Percentiles rank a stretch among this genome's conserved stretches.
phyloP scores from a whole-genome alignment of 805 yeast genomes.

The Wickerhamomyces sydowiorum region DNA sequence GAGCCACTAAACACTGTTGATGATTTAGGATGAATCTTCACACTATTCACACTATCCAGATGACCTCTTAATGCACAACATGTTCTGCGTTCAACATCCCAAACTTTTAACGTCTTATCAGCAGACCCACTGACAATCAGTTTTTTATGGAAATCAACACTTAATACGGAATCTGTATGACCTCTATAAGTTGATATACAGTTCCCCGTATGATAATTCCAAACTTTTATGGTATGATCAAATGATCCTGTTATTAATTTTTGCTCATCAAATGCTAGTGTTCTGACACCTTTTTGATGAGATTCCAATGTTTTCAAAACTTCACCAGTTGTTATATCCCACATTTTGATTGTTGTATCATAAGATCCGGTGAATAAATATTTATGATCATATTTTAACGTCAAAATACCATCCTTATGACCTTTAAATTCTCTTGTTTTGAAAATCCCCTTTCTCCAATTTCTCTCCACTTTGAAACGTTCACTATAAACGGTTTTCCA shows the following conservation, averaged over 20 bases:
- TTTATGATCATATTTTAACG: conserved; percentile 79
- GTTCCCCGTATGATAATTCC: conserved; percentile 94
- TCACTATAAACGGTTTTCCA: conserved; percentile 96
- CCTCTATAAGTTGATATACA: conserved; percentile 93
- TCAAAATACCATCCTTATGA: conserved; percentile 84
- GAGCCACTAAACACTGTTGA: conserved; percentile 79
- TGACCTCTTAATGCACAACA: conserved; percentile 94
- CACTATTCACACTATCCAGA: conserved; percentile 86
- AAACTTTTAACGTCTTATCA: conserved; percentile 85
- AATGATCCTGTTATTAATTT: conserved; percentile 89
- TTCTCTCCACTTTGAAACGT: conserved; percentile 83
- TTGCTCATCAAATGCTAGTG: conserved; percentile 80
- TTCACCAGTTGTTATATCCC: conserved; percentile 83
- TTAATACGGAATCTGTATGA: conserved; percentile 78
- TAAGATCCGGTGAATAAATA: conserved; percentile 86
- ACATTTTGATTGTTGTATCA: conserved; percentile 85
- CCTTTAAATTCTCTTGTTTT: conserved; percentile 62
- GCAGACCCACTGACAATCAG: conserved; percentile 91
- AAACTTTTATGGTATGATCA: conserved; percentile 87
- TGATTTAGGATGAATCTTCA: conserved; percentile 76
- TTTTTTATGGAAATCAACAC: conserved; percentile 76
- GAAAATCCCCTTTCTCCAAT: conserved; percentile 87
- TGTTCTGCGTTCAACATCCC: conserved; percentile 93
- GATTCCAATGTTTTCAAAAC: conserved; percentile 74
- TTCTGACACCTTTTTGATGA: conserved; percentile 83